Evolutionary conservation across 306 rosid genomes (phyloP), one percentile per base, ranked within the genome.

Genomic region (Delonix regia): DNA sequence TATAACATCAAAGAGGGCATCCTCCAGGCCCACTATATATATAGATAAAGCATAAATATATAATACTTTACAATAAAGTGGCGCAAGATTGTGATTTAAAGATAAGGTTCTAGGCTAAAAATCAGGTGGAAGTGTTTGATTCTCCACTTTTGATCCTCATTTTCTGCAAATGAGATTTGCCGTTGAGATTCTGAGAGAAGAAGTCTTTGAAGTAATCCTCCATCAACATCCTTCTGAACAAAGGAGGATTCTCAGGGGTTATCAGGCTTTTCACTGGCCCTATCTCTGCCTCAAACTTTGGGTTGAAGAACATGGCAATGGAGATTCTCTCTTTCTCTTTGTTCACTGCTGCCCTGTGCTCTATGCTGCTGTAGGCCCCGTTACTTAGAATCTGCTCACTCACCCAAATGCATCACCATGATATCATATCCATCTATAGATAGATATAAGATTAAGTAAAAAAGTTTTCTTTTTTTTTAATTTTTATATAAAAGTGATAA

Each of bases 281-380:
- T 70, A 92, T 81, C 69, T 89, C 90, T 4, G 88, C 91, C 79
- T 86, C 93, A 49, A 83, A 76, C 73, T 87, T 94, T 1, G 94
- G 91, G 69, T 76, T 84, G 82, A 88, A 85, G 81, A 94, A 92
- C 85, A 85, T 80, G 6, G 92, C 96, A 1, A 87, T 44, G 0
- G 98, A 92, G 24, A 92, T 81, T 67, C 98, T 89, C 69, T 86
- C 93, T 28, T 81, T 92, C 59, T 80, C 90, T 67, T 82, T 77
- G 59, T 94, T 92, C 79, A 90, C 94, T 18, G 78, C 53, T 53
- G 70, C 98, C 34, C 90, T 89, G 38, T 94, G 97, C 85, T 90
- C 97, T 39, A 90, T 78, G 87, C 98, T 94, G 1, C 3, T 82
- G 74, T 92, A 94, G 8, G 83, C 52, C 24, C 97, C 94, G 39